These are phyloP conservation scores for Articulospora tetracladia DNA, from an alignment of 495 filamentous ascomycete species.

Conservation along the genomic window DNA sequence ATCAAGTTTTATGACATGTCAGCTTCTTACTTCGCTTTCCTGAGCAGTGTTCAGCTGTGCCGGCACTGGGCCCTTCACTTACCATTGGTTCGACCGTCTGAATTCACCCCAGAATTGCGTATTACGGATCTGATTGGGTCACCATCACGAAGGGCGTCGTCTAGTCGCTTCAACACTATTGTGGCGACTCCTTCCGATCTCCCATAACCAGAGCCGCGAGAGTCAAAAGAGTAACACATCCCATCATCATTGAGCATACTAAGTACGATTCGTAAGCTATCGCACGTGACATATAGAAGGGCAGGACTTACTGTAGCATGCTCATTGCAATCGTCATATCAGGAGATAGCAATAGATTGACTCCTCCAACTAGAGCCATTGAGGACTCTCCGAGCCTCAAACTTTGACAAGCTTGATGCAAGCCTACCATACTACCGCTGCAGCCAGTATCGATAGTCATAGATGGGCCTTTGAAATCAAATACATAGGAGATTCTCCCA, in stretches of 20 bases:
- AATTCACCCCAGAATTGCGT: slow-evolving; percentile 52
- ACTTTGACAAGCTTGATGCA: slow-evolving; percentile 66
- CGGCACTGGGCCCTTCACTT: too few relatives aligned
- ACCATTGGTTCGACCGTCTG: slow-evolving; percentile 55
- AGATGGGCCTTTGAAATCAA: slow-evolving; percentile 34
- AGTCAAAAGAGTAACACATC: slow-evolving; percentile 57
- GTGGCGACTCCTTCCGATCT: slow-evolving; percentile 59
- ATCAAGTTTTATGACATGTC: too few relatives aligned
- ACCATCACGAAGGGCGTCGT: slow-evolving; percentile 49
- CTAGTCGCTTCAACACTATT: slow-evolving; percentile 56
- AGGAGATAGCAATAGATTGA: slow-evolving; percentile 37
- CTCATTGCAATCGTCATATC: slow-evolving; percentile 31
- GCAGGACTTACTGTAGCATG: not conserved
- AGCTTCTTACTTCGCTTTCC: too few relatives aligned
- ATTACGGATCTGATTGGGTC: slow-evolving; percentile 61
- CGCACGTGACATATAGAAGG: not conserved
- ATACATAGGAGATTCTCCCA: slow-evolving; percentile 57
- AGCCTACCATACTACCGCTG: slow-evolving; percentile 65
- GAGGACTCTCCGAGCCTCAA: slow-evolving; percentile 54
- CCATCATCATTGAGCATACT: slow-evolving; percentile 35
- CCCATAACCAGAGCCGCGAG: slow-evolving; percentile 57
- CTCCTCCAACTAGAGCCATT: slow-evolving; percentile 36
- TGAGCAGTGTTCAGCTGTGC: slow-evolving; percentile 57
- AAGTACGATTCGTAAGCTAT: not conserved
- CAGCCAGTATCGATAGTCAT: slow-evolving; percentile 80